Conservation (phyloP, 352 stramenopile species). For the Phytophthora litchii region DNA sequence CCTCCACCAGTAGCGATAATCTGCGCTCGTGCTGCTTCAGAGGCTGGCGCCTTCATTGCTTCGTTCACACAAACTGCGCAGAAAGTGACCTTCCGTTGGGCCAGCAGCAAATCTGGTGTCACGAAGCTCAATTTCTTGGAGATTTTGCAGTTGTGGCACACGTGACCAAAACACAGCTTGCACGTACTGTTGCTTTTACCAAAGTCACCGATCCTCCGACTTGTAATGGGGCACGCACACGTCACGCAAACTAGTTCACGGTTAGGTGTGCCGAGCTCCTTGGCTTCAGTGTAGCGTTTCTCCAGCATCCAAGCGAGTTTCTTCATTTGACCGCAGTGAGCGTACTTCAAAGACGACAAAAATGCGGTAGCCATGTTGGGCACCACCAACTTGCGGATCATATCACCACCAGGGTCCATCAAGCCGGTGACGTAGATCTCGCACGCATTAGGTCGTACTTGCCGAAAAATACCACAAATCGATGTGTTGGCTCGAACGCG, state of each 20-base stretch:
- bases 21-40: conserved; percentile 31
- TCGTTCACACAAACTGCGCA: conserved; percentile 40
- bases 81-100: conserved; percentile 42
- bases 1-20: conserved; percentile 18
- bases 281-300: conserved; percentile 34
- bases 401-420: conserved; percentile 43
- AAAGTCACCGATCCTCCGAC: conserved; percentile 29
- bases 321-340: conserved; percentile 51
- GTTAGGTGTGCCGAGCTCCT: conserved; percentile 35
- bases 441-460: conserved; percentile 33
- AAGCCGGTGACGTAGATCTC: conserved; percentile 46
- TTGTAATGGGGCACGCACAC: conserved; percentile 29
- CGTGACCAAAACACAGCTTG: conserved; percentile 39
- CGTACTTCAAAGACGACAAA: conserved; percentile 41
- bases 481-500: conserved; percentile 47
- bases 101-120: conserved; percentile 36
- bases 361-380: conserved; percentile 37
- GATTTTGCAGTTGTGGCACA: conserved; percentile 44
- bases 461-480: conserved; percentile 44
- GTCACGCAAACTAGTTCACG: conserved; percentile 38
- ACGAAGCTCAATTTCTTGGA: conserved; percentile 46
- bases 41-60: conserved; percentile 29
- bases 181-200: conserved; percentile 40
- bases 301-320: conserved; percentile 49
- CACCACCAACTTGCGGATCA: conserved; percentile 42